Conservation (phyloP, 345 rosid species). For the Combretum micranthum region DNA sequence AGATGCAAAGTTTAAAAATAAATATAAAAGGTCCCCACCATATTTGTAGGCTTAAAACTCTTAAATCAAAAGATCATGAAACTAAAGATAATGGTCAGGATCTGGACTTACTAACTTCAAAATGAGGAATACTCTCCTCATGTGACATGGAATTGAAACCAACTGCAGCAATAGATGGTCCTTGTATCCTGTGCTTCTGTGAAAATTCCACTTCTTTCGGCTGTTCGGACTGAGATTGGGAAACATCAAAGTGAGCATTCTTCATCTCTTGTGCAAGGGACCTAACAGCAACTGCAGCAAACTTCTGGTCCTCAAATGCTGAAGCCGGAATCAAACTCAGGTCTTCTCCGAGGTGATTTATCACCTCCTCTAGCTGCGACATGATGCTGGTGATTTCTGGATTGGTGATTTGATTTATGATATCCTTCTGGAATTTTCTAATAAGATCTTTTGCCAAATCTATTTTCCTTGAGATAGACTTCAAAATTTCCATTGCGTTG, state of each 20-base stretch:
- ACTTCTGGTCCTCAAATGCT: conserved; percentile 37
- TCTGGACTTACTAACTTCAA: too few species aligned
- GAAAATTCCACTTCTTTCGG: conserved; percentile 15
- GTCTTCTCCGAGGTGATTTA: conserved; percentile 51
- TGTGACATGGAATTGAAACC: too few species aligned
- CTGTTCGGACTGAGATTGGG: conserved; percentile 15
- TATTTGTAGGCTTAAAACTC: too few species aligned
- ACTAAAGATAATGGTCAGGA: too few species aligned
- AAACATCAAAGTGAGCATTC: conserved; percentile 28
- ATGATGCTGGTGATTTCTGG: conserved; percentile 31
- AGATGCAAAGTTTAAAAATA: too few species aligned
- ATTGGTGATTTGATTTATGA: conserved; percentile 21
- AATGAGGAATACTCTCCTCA: too few species aligned
- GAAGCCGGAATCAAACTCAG: conserved; percentile 59
- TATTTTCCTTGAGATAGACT: conserved; percentile 40
- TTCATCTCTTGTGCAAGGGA: conserved; percentile 71
- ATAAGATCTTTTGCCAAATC: conserved; percentile 42
- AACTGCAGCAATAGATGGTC: too few species aligned
- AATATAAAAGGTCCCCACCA: too few species aligned
- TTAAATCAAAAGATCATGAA: too few species aligned
- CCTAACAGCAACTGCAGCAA: conserved; percentile 44
- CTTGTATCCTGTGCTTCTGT: neutral
- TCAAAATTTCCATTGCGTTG: conserved; percentile 38
- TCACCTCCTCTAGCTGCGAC: conserved; percentile 32
- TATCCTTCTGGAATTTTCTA: conserved; percentile 15